Evolutionary conservation across 345 rosid genomes (phyloP), one percentile per base, ranked within the genome.

Genomic region (Linum lewisii): DNA sequence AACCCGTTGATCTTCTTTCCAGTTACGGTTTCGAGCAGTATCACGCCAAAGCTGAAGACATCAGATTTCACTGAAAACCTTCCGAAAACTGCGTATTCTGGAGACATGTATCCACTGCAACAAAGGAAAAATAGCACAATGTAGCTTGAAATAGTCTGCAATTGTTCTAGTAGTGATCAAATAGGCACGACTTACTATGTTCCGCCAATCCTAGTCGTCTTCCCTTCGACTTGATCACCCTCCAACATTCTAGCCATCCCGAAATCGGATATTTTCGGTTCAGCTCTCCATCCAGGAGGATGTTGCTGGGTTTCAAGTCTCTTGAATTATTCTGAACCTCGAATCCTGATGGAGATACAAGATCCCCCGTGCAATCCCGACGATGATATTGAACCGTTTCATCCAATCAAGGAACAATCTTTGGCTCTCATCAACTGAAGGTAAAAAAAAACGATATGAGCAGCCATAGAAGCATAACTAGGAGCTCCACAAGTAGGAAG

Each of bases 31-130:
- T 69, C 68, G 14, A 69, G 19, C 2, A 60, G 2, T 64, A 70
- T 44, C 24, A 70, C 66, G 2, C 73, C 73, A n/a, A 64, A 70
- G 25, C 73, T 70, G 21, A 53, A 70, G 8, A 70, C 65, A 20
- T 70, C 69, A 2, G 73, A 64, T 23, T 70, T 70, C 7, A 22
- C 15, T 0, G 73, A 70, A 55, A 25, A 70, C 21, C 19, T 55
- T 4, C 73, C 69, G 1, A 58, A 47, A n/a, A 60, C n/a, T 19
- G 60, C 69, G 36, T 70, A 64, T 16, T 70, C 69, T 1, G 73
- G 73, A 13, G 73, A 59, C 69, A 69, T 69, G 13, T 69, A 69
- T 6, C 69, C 73, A 18, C 73, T 70, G 68, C 52, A 42, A 18
- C 18, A 6, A n/a, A 34, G 29, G 5, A 18, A 21, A 24, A 24